Base-by-base conservation (phyloP, 2,329 filamentous ascomycete species). In the Curvularia lunata region DNA sequence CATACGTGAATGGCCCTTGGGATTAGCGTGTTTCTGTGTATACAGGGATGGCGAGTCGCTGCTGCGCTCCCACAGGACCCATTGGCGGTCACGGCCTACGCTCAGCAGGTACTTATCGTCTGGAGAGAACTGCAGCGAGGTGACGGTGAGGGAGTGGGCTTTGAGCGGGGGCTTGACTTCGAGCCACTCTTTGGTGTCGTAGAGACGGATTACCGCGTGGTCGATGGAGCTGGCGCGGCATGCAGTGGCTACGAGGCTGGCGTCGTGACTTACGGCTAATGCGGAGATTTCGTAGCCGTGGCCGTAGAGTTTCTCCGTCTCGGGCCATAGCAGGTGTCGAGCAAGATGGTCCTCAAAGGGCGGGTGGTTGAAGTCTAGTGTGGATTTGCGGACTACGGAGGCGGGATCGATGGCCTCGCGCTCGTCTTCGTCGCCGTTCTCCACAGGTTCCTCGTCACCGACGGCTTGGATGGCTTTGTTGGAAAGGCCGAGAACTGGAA, bases 211-310 rank as follows among this genome's bases (percentile, higher is more conserved):
- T 38, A 98, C 93, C 42, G 95, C 95, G 74, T 99, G 95, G 75
- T 97, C 95, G 55, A 94, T 83, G 1, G 92, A 96, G 72, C 89
- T 96, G 18, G 95, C 95, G 71, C 91, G 91, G 80, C 95, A 99
- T 1, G 95, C 92, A 52, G 93, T 97, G 30, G 95, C 95, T 13
- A 99, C 84, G 21, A 97, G 77, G 3, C 78, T 81, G 12, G 90
- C 89, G 67, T 92, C 88, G 70, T 91, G 85, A 69, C 87, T 92
- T 7, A 89, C 85, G 10, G 93, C 91, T 16, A 97, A 86, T 37
- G 91, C 90, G 1, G 92, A 96, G 48, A 99, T 94, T 77, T 99
- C 95, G 78, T 97, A 97, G 28, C 95, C 95, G 78, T 99, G 95
- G 1, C 95, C 95, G 78, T 99, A 99, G 1, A 99, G 85, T 80